Conservation (phyloP, 2,329 filamentous ascomycete species). For the Lithohypha guttulata region DNA sequence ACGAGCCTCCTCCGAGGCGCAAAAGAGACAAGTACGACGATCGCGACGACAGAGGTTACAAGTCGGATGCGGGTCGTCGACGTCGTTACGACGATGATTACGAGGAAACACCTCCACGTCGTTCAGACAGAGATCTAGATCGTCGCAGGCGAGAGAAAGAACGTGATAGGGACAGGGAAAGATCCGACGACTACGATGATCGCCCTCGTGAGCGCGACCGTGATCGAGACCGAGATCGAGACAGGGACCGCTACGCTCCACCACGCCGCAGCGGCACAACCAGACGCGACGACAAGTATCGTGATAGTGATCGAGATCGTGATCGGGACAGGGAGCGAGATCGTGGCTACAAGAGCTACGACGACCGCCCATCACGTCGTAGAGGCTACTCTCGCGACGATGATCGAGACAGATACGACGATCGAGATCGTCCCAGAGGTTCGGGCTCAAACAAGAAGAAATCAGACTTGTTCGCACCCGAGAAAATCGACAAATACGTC, state of each 20-base stretch:
- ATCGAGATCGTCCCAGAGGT: slow-evolving; percentile 9
- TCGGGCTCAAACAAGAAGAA: slow-evolving; percentile 14
- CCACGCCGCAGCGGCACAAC: neutral
- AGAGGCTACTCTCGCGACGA: slow-evolving; percentile 2
- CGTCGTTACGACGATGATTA: slow-evolving; percentile 16
- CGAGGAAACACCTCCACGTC: slow-evolving; percentile 8
- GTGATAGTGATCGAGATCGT: slow-evolving; percentile 10
- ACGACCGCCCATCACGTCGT: slow-evolving; percentile 1
- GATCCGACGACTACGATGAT: slow-evolving; percentile 11
- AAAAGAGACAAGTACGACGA: slow-evolving; percentile 15
- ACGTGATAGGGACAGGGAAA: slow-evolving; percentile 12
- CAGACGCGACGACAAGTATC: too few relatives aligned
- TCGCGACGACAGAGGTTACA: slow-evolving; percentile 13
- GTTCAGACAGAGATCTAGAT: slow-evolving; percentile 14
- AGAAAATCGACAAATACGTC: slow-evolving; percentile 15
- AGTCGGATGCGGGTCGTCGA: slow-evolving; percentile 15
- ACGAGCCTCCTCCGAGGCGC: slow-evolving; percentile 12
- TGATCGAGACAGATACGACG: slow-evolving; percentile 6
- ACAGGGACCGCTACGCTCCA: slow-evolving; percentile 8
- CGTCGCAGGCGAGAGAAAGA: slow-evolving; percentile 8
- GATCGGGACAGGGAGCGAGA: slow-evolving; percentile 8
- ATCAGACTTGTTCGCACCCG: slow-evolving; percentile 13
- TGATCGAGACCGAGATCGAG: slow-evolving; percentile 12
- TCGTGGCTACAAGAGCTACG: slow-evolving; percentile 9
- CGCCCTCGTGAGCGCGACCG: slow-evolving; percentile 1